phyloP scores from a whole-genome alignment of 2,329 filamentous ascomycete species.

The Ilyonectria robusta region DNA sequence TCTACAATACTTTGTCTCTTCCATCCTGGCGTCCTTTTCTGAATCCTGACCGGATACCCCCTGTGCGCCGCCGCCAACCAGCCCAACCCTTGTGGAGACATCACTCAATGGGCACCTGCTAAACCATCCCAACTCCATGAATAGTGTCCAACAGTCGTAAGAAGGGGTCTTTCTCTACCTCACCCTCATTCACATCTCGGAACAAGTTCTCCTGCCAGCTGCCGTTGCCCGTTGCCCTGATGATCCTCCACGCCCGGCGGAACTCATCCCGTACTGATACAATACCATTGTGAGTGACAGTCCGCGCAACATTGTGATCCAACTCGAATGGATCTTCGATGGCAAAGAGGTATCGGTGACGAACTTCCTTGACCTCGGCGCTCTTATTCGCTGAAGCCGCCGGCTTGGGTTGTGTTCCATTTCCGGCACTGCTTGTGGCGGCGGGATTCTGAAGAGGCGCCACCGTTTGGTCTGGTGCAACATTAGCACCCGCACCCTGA shows the following conservation, averaged over 20 bases:
- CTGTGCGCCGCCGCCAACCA: constrained; percentile 13
- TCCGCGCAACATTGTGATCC: constrained; percentile 89
- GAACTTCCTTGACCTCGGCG: constrained; percentile 74
- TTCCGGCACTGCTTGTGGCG: constrained; percentile 7
- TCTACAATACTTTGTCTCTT: not conserved
- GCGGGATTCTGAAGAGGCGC: not conserved
- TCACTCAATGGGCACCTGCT: not conserved
- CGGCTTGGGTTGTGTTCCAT: constrained; percentile 29
- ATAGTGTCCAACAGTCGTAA: constrained; percentile 52
- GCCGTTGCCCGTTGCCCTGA: constrained; percentile 66
- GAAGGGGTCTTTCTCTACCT: constrained; percentile 44
- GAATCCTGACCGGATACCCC: not conserved
- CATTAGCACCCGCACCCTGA: constrained; percentile 51
- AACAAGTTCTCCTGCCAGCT: constrained; percentile 64
- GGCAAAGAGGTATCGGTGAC: constrained; percentile 86
- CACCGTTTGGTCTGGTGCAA: constrained; percentile 35
- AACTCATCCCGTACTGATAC: constrained; percentile 89
- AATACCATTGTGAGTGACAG: constrained; percentile 86
- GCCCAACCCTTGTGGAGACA: not conserved
- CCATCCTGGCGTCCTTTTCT: constrained; percentile 2
- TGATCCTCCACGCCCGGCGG: constrained; percentile 81
- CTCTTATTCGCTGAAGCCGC: constrained; percentile 47
- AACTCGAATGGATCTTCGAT: constrained; percentile 94
- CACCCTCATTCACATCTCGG: constrained; percentile 61
- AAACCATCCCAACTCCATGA: constrained; percentile 46